These are phyloP conservation scores for Hericium coralloides DNA, from an alignment of 768 basidiomycete species.

Conservation along the genomic window DNA sequence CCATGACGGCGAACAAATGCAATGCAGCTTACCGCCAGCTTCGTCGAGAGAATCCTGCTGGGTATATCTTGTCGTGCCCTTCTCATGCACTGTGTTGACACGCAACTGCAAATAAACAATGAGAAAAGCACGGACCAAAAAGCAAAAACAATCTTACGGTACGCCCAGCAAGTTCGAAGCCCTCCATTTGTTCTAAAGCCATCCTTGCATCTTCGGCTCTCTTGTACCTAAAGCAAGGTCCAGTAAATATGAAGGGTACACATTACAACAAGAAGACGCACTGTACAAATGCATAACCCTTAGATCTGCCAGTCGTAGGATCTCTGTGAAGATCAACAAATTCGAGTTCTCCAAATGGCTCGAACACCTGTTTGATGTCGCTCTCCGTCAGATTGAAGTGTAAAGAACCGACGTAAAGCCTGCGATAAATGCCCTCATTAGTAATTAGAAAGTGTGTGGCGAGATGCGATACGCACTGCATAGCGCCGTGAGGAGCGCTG, in stretches of 20 bases:
- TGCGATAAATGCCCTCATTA: slow-evolving; percentile 22
- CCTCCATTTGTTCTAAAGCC: slow-evolving; percentile 98
- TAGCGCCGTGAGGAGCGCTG: slow-evolving; percentile 65
- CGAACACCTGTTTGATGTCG: slow-evolving; percentile 98
- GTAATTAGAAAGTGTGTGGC: slow-evolving; percentile 18
- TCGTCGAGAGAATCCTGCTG: slow-evolving; percentile 82
- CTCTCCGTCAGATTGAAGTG: slow-evolving; percentile 96
- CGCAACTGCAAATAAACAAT: slow-evolving; percentile 44
- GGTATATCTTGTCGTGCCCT: slow-evolving; percentile 69
- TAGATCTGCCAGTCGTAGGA: slow-evolving; percentile 89
- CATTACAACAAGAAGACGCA: slow-evolving; percentile 29
- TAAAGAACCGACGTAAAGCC: slow-evolving; percentile 93
- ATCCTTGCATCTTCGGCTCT: slow-evolving; percentile 90
- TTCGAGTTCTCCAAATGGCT: slow-evolving; percentile 96
- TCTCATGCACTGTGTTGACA: slow-evolving; percentile 90
- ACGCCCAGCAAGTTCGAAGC: slow-evolving; percentile 93
- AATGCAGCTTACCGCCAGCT: slow-evolving; percentile 56
- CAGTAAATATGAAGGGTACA: not conserved
- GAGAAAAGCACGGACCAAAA: slow-evolving; percentile 12
- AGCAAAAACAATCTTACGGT: slow-evolving; percentile 43
- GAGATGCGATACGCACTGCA: slow-evolving; percentile 53
- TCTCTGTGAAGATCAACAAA: slow-evolving; percentile 98
- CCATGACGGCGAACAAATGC: too few relatives aligned
- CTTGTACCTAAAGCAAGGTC: slow-evolving; percentile 53
- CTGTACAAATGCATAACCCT: slow-evolving; percentile 98